phyloP scores from a whole-genome alignment of 75 land plant genomes.

The Sequoiadendron giganteum region DNA sequence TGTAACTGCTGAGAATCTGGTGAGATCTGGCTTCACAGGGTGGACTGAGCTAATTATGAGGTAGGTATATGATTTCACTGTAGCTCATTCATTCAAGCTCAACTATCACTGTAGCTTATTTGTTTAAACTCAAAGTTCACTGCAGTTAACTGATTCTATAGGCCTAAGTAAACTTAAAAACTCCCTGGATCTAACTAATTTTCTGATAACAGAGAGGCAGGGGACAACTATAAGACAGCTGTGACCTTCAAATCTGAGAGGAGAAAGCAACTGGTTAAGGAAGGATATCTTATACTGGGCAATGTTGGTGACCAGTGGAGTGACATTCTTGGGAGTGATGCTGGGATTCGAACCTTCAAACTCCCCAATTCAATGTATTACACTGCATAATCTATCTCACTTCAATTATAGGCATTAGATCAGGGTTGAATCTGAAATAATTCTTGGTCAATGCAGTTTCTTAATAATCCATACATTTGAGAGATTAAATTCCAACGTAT shows the following conservation, averaged over 20 bases:
- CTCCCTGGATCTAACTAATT: neutral
- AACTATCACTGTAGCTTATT: too few relatives aligned
- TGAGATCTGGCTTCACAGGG: slow-evolving; percentile 32
- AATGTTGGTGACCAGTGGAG: slow-evolving; percentile 71
- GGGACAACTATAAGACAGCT: neutral
- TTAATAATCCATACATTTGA: too few relatives aligned
- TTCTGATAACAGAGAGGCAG: neutral
- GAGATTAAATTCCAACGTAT: too few relatives aligned
- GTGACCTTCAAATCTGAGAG: slow-evolving; percentile 35
- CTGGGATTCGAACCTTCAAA: slow-evolving; percentile 54
- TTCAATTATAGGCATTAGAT: too few relatives aligned
- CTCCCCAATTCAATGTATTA: slow-evolving; percentile 77
- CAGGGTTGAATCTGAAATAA: too few relatives aligned
- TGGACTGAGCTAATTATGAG: slow-evolving; percentile 45
- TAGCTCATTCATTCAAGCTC: too few relatives aligned
- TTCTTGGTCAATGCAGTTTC: too few relatives aligned
- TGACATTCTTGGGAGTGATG: slow-evolving; percentile 38
- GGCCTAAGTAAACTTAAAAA: too few relatives aligned
- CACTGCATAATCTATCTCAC: slow-evolving; percentile 22
- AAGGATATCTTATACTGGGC: slow-evolving; percentile 58
- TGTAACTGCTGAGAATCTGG: slow-evolving; percentile 30
- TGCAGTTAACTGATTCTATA: too few relatives aligned
- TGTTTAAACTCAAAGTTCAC: too few relatives aligned
- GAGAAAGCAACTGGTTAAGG: slow-evolving; percentile 40
- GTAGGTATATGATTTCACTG: slow-evolving; percentile 32